Conservation (phyloP, 768 basidiomycete genomes). For the Podaxis mareebaensis region DNA sequence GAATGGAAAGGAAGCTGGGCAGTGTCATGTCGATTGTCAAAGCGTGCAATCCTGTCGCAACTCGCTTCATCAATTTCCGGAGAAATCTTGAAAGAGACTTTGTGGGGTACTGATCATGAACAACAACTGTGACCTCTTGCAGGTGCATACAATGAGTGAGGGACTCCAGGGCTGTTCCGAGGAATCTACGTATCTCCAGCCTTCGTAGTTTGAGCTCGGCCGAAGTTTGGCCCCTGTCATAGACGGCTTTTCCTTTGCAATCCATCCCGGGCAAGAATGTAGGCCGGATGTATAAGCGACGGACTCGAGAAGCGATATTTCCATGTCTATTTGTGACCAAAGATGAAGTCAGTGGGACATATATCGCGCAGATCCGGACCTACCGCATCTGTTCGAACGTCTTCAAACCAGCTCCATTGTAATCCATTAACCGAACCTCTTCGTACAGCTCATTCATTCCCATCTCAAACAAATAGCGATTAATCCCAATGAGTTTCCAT, state of each 20-base stretch:
- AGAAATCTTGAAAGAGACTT: slow-evolving; percentile 23
- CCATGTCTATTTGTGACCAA: slow-evolving; percentile 16
- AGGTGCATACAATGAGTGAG: slow-evolving; percentile 22
- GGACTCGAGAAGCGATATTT: slow-evolving; percentile 25
- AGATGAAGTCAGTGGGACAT: background rate
- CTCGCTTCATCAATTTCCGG: slow-evolving; percentile 21
- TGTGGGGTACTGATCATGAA: slow-evolving; percentile 27
- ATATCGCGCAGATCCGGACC: background rate
- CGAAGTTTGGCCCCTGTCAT: background rate
- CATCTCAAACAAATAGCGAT: slow-evolving; percentile 29
- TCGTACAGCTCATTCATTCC: slow-evolving; percentile 30
- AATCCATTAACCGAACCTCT: slow-evolving; percentile 28
- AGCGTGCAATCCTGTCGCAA: slow-evolving; percentile 22
- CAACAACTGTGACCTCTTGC: slow-evolving; percentile 24
- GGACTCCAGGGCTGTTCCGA: slow-evolving; percentile 17
- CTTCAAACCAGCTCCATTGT: slow-evolving; percentile 22
- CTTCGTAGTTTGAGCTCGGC: background rate
- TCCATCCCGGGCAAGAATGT: slow-evolving; percentile 26
- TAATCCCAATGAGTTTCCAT: slow-evolving; percentile 30
- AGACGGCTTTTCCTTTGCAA: slow-evolving; percentile 8
- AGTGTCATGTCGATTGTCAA: slow-evolving; percentile 26
- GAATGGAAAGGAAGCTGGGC: slow-evolving; percentile 22
- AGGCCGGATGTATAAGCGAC: slow-evolving; percentile 27
- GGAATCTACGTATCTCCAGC: slow-evolving; percentile 7
- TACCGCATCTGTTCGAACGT: slow-evolving; percentile 27